Base-by-base conservation (phyloP, 441 rosid genomes). In the Sinapis alba region DNA sequence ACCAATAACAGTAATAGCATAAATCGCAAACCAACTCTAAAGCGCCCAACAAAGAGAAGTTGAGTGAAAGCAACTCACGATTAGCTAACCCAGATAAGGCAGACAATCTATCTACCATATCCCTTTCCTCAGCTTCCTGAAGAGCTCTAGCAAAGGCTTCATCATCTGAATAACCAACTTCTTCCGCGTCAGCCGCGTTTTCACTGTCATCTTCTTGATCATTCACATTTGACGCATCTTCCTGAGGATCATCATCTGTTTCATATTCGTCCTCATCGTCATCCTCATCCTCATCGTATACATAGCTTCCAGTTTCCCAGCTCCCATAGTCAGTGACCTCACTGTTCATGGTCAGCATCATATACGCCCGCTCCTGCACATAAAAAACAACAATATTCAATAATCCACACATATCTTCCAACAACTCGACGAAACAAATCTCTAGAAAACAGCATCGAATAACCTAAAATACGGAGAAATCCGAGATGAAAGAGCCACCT, bases 81-180 rank as follows among this genome's bases (percentile, higher is more conserved):
- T 86, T 92, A 71, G 76, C 78, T 21, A 95, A 80, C 62, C 90
- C 91, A 71, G 93, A 74, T 68, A 89, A 87, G 47, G 98, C 92
- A 24, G 90, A 82, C 80, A 94, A 69, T 72, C 96, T 85, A 76
- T 89, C 89, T 62, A 92, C 82, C 96, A 92, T 85, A 32, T 89
- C 94, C 67, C 93, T 84, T 75, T 92, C 98, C 77, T 91, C 97
- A 69, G 89, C 89, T 67, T 90, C 97, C 78, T 92, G 98, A 51
- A 92, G 78, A 36, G 98, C 98, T 84, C 97, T 89, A 27, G 98
- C 98, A 82, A 83, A 91, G 1, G 97, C 92, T 83, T 92, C 98
- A 34, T 95, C 99, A 73, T 93, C 90, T 6, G 93, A 83, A 84
- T 81, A 87, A n/a, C 66, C 84, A 65, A 74, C 84, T 7, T 84